Conservation (phyloP, 805 yeast genomes). For the Zygosaccharomyces lentus region DNA sequence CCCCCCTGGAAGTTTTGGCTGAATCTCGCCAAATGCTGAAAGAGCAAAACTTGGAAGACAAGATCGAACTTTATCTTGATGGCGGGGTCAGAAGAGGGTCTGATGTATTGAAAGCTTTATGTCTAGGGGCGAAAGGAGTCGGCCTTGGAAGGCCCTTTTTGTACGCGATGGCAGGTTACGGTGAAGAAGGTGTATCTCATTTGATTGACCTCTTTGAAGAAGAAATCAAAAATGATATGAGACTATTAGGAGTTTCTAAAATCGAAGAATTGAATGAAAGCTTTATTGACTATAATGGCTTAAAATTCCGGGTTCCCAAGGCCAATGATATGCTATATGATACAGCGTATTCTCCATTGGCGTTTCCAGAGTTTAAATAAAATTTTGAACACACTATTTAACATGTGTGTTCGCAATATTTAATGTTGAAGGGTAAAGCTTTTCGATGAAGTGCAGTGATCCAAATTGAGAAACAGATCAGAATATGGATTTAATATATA, state of each 20-base stretch:
- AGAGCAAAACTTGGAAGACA: slow-evolving; percentile 40
- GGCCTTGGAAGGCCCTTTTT: slow-evolving; percentile 75
- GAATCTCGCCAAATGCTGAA: slow-evolving; percentile 48
- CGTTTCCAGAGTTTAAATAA: slow-evolving; percentile 9
- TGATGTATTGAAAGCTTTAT: slow-evolving; percentile 75
- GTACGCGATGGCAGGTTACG: slow-evolving; percentile 76
- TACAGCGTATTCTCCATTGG: slow-evolving; percentile 16
- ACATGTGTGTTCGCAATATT: too few relatives aligned
- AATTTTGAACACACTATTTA: neutral
- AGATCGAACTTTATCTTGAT: slow-evolving; percentile 63
- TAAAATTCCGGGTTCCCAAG: slow-evolving; percentile 36
- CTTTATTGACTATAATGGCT: slow-evolving; percentile 35
- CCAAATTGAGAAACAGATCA: too few relatives aligned
- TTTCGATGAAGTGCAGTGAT: too few relatives aligned
- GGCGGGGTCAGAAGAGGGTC: slow-evolving; percentile 78
- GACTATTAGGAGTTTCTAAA: slow-evolving; percentile 47
- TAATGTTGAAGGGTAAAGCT: too few relatives aligned
- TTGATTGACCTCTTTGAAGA: slow-evolving; percentile 59
- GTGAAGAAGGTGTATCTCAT: slow-evolving; percentile 64
- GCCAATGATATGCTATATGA: slow-evolving; percentile 27
- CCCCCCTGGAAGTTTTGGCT: slow-evolving; percentile 58
- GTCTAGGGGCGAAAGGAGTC: slow-evolving; percentile 70
- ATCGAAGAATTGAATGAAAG: slow-evolving; percentile 44
- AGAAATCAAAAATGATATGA: slow-evolving; percentile 63
- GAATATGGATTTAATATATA: too few relatives aligned